Base-by-base conservation (phyloP, 1,284 basidiomycete species). In the Stygiomarasmius scandens region DNA sequence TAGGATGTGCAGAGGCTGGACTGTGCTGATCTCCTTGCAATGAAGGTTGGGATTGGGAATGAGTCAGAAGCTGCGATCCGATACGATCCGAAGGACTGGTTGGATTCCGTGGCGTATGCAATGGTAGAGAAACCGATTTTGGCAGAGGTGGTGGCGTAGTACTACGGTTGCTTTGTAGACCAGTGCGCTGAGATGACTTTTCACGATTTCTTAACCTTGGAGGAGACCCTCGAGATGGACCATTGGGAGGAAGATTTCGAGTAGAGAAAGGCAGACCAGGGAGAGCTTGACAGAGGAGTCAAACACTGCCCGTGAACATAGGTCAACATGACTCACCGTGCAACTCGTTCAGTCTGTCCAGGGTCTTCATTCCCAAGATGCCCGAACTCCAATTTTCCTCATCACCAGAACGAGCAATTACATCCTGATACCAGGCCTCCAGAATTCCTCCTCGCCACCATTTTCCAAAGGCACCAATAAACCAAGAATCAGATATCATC, bases 371-470 rank as follows among this genome's bases (percentile, higher is more conserved):
- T 60, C 81, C 83, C 63, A 88, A 75, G 62, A 89, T 86, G 47
- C 87, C 90, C 36, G 87, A 89, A 63, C 83, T 85, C 78, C 86
- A 87, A 62, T 83, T 82, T 66, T 89, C 86, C 57, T 90, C 83
- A 59, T 88, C 87, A 66, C 86, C 87, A 22, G 83, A 79, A 60
- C 84, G 77, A 19, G 81, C 73, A 61, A 87, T 78, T 43, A 84
- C 78, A 67, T 87, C 83, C 61, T 83, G 83, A 75, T 83, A 90
- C 84, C 88, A 87, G 32, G 85, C 77, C 61, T 89, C 85, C 54
- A 90, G 74, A 29, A 83, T 75, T 55, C 87, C 90, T 44, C 89
- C 90, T 44, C 88, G 76, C 89, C 91, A 94, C 93, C 93, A 95
- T 61, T 81, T 85, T 2, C 93, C 93, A 71, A 95, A 95, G 12